phyloP scores from a whole-genome alignment of 2,329 filamentous ascomycete genomes.

The Colletotrichum simmondsii region DNA sequence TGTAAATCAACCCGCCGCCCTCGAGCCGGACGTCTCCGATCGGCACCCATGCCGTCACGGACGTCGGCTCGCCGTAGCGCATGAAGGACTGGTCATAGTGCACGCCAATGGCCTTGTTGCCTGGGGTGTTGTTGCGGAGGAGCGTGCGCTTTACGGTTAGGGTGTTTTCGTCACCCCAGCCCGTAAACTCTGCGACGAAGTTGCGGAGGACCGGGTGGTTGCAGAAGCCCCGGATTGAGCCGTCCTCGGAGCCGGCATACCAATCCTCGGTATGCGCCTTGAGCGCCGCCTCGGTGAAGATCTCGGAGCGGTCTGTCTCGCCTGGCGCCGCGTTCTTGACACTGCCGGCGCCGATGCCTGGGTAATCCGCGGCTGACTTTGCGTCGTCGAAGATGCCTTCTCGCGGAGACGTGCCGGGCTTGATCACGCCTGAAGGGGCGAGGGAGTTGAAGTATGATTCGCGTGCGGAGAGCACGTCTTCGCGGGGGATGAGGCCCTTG shows the following conservation, averaged over 20 bases:
- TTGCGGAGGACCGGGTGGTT: constrained; percentile 60
- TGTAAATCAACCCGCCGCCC: constrained; percentile 69
- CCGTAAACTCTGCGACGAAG: constrained; percentile 62
- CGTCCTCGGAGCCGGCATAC: constrained; percentile 51
- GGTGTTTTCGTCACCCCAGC: constrained; percentile 56
- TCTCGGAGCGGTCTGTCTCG: constrained; percentile 40
- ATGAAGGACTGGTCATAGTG: constrained; percentile 72
- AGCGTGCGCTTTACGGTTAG: constrained; percentile 53
- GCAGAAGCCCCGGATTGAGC: constrained; percentile 51
- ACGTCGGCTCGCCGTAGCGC: constrained; percentile 63
- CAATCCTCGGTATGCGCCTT: constrained; percentile 63
- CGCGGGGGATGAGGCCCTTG: constrained; percentile 26
- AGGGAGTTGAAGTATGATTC: constrained; percentile 33
- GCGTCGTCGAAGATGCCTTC: constrained; percentile 38
- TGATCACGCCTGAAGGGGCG: constrained; percentile 31
- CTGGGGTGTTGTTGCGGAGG: constrained; percentile 66
- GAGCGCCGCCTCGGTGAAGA: constrained; percentile 54
- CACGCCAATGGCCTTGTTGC: constrained; percentile 67
- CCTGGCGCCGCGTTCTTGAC: constrained; percentile 57
- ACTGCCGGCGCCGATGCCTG: constrained; percentile 59
- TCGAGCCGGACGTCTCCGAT: constrained; percentile 64
- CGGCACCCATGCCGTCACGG: constrained; percentile 67
- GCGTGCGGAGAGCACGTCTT: constrained; percentile 30
- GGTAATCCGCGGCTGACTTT: constrained; percentile 20
- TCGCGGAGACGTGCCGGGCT: constrained; percentile 25